Conservation (phyloP, 192 early-diverging fungal species). For the Coemansia sp. region DNA sequence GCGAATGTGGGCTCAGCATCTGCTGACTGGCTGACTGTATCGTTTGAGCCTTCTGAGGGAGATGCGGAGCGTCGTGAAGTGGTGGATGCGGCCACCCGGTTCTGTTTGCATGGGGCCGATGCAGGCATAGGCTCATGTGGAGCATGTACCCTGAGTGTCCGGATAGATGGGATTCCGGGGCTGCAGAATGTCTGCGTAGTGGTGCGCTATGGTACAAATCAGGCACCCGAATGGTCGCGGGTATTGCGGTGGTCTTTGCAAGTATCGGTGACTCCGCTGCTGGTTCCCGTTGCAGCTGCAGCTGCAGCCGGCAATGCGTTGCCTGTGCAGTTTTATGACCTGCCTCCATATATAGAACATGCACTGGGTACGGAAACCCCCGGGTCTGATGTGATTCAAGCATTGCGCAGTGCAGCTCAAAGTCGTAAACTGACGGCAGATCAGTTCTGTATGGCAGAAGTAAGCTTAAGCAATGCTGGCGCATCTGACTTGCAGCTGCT, state of each 20-base stretch:
- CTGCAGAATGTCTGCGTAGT: constrained; percentile 26
- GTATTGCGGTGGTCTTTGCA: constrained; percentile 37
- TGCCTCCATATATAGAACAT: constrained; percentile 35
- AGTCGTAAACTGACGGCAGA: constrained; percentile 4
- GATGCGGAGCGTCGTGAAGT: constrained; percentile 27
- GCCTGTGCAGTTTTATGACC: constrained; percentile 14
- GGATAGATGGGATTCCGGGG: constrained; percentile 26
- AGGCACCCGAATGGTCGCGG: constrained; percentile 21
- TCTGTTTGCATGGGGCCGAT: constrained; percentile 6
- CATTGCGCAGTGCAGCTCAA: constrained; percentile 9
- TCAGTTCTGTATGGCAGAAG: constrained; percentile 31
- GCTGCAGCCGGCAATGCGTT: neutral
- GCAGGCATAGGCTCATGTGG: constrained; percentile 1
- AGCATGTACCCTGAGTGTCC: constrained; percentile 15
- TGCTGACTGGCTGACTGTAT: constrained; percentile 17
- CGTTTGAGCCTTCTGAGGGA: constrained; percentile 31
- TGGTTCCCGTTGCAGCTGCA: constrained; percentile 10
- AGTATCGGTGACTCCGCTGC: constrained; percentile 27
- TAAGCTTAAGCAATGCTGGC: constrained; percentile 24
- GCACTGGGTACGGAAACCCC: neutral
- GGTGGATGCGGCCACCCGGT: constrained; percentile 28
- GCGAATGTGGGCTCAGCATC: constrained; percentile 14
- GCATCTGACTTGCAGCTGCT: constrained; percentile 19
- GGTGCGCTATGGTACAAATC: constrained; percentile 20
- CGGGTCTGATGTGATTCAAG: constrained; percentile 7